Base-by-base conservation (phyloP, 208 protist species). In the Leishmania martiniquensis region DNA sequence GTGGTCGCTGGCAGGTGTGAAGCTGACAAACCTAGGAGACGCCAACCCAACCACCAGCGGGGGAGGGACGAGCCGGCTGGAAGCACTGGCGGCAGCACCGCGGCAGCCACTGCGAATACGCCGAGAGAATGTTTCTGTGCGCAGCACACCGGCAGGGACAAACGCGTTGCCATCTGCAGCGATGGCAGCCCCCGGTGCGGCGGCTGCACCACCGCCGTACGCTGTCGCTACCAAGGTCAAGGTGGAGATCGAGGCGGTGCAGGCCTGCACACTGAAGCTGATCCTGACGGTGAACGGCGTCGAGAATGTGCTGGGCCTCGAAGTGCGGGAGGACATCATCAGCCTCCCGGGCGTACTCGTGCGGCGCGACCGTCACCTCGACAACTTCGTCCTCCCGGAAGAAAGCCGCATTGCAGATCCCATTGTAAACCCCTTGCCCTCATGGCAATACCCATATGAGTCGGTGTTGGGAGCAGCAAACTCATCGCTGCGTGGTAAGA, bases 261-360 rank as follows among this genome's bases (percentile, higher is more conserved):
- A 72, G 47, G 60, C 62, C n/a, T 76, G 75, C 54, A 75, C 55
- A 5, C 63, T 89, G 45, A 91, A 89, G 76, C 71, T 91, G 62
- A 47, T 88, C 17, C 77, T 93, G 17, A 80, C 37, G 34, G 82
- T 93, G 22, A 89, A 92, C 47, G 79, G 82, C 10, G 63, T 76
- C 5, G 87, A 91, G 72, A 82, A 76, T 66, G 80, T 94, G 62
- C 29, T 97, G 73, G 57, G 83, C 42, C 70, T 95, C 68, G 77
- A 87, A 57, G 86, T 95, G 13, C 4, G 79, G 17, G 91, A 93
- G 32, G 83, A 86, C 39, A 63, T 22, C 39, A 42, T 67, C 12
- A 65, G 37, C 34, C 81, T 91, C 76, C 93, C 93, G 1, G 93
- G 93, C 55, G 85, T 95, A n/a, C 81, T 97, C 42, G 90, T 97